Base-by-base conservation (phyloP, 179 eudicot genomes). In the Beta lomatogona region DNA sequence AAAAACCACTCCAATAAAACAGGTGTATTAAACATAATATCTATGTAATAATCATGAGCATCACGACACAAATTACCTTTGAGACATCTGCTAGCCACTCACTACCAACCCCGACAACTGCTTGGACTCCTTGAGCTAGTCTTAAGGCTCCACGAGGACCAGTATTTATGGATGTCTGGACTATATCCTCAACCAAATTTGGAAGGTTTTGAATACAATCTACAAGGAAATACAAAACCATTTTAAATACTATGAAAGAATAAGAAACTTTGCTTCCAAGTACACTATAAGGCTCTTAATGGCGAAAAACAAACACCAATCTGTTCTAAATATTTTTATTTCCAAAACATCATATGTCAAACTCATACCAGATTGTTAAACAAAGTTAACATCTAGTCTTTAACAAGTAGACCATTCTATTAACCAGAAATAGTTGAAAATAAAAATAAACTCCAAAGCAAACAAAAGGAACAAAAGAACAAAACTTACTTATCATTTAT, bases 61-160 rank as follows among this genome's bases (percentile, higher is more conserved):
- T 22, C 53, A 18, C 45, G 45, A 48, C 10, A 46, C 75, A 52
- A 16, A 57, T 65, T 87, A 91, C 98, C 97, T 91, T 94, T 13
- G 99, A 94, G 28, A 85, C 89, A 87, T 95, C 99, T 64, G 90
- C 75, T 78, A 94, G 89, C 99, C 99, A 96, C 92, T 96, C 99
- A 57, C 92, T 86, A 77, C 99, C 96, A 71, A 96, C 98, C 21
- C 98, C 98, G 65, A 92, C 83, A 77, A 96, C 93, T 81, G 99
- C 99, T 89, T 94, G 99, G 80, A 96, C 88, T 41, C 99, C 99
- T 85, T 96, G 99, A 86, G 93, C 95, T 74, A 96, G 86, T 76
- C 99, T 89, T 67, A 91, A 70, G 57, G 98, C 96, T 82, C 99
- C 99, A 84, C 98, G 98, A 58, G 99, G 99, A 86, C 99, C 99